Base-by-base conservation (phyloP, 345 rosid species). In the Heritiera littoralis region DNA sequence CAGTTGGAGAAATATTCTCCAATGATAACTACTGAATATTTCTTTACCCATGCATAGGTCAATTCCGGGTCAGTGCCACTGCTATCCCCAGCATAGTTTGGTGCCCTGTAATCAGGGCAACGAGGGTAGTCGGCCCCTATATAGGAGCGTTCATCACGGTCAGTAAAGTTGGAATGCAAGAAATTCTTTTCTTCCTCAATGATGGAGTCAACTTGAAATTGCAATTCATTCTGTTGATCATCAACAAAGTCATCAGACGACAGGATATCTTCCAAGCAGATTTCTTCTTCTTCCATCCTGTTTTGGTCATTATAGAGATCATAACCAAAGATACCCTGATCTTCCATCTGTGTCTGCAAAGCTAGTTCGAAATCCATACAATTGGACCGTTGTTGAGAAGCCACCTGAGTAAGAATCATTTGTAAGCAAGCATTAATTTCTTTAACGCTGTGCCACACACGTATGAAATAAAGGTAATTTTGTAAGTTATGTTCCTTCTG, bases 21-120 rank as follows among this genome's bases (percentile, higher is more conserved):
- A 35, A 10, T 54, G 58, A 43, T 52, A 51, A 30, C 41, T 70
- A 74, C 1, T 61, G 32, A 56, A 52, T 40, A 58, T 54, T 51
- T 48, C 40, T 79, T 46, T 81, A 86, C 86, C 82, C 66, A 63
- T 23, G 45, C n/a, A 68, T 77, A 28, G 61, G 2, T 2, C 11
- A 3, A 12, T 72, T 80, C 73, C 41, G 64, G 48, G 52, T 51
- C 77, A 1, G 13, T 20, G n/a, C 75, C 81, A 35, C 79, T 78
- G 80, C 79, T 71, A 59, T 61, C 30, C 23, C 46, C 75, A 52
- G 4, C 12, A 56, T 51, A 70, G 43, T 32, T 51, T 45, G 58
- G 6, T 45, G 85, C 79, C 49, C 6, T 81, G 77, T 68, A 54
- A 54, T 40, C 76, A 82, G 48, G 23, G 45, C 3, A 51, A 70